phyloP scores from a whole-genome alignment of 1,139 yeast species.

The Candida sp. region DNA sequence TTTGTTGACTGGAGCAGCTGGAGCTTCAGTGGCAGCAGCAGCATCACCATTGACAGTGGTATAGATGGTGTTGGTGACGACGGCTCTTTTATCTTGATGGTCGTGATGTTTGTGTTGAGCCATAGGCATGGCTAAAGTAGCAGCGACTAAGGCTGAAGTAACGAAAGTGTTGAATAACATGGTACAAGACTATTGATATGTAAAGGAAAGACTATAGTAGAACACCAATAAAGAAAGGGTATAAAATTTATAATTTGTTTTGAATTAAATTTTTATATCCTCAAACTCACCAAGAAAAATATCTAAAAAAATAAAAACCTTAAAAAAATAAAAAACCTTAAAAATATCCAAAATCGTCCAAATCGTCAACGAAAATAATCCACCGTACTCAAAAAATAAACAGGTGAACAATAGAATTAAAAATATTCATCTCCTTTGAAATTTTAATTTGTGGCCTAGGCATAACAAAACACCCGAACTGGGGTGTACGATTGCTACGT shows the following conservation, averaged over 20 bases:
- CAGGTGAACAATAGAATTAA: too few relatives aligned
- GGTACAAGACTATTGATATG: not conserved
- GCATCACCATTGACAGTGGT: slow-evolving; percentile 35
- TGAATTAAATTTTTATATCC: not conserved
- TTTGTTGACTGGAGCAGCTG: slow-evolving; percentile 9
- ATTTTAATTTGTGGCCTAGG: too few relatives aligned
- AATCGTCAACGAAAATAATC: too few relatives aligned
- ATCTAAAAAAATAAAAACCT: not conserved
- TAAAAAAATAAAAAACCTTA: too few relatives aligned
- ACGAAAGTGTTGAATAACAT: slow-evolving; percentile 51
- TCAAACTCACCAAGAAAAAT: not conserved
- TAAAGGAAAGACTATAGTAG: not conserved
- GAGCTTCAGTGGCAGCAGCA: slow-evolving; percentile 18
- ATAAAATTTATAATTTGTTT: too few relatives aligned
- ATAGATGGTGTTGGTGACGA: slow-evolving; percentile 29
- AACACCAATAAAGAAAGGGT: not conserved
- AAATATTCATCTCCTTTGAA: too few relatives aligned
- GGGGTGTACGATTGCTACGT: too few relatives aligned
- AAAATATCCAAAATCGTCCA: too few relatives aligned
- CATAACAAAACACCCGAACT: too few relatives aligned
- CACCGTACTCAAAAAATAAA: too few relatives aligned
- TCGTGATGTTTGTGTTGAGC: slow-evolving; percentile 38
- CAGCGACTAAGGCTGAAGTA: slow-evolving; percentile 31
- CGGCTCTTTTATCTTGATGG: slow-evolving; percentile 39
- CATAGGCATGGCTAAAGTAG: slow-evolving; percentile 23